Evolutionary conservation across 768 basidiomycete species (phyloP).

Genomic region (Boletus sp.): DNA sequence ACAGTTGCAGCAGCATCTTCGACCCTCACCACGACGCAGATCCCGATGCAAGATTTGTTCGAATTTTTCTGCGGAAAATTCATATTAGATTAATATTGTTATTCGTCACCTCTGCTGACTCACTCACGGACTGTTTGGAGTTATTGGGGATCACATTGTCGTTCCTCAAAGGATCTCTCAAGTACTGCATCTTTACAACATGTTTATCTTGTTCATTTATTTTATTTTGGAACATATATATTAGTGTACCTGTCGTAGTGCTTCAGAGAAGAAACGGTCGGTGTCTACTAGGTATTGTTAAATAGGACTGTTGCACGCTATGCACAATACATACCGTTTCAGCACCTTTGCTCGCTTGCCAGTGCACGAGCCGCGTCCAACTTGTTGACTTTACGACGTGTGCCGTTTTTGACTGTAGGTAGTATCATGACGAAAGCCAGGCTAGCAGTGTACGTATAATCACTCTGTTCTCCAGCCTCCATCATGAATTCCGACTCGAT

Average conservation of each 20-base stretch:
- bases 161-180: constrained; percentile 33
- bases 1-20: background rate
- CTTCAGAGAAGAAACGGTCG: background rate
- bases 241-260: constrained; percentile 31
- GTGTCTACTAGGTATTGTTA: constrained; percentile 11
- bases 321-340: background rate
- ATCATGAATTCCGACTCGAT: constrained; percentile 22
- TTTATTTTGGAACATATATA: constrained; percentile 35
- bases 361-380: too few species aligned
- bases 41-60: constrained; percentile 8
- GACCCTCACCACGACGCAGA: background rate
- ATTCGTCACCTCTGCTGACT: constrained; percentile 27
- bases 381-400: background rate
- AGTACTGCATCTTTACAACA: constrained; percentile 34
- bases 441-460: too few species aligned
- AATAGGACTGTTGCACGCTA: constrained; percentile 14
- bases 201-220: constrained; percentile 40
- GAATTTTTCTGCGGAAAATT: constrained; percentile 20
- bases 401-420: background rate
- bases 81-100: constrained; percentile 32
- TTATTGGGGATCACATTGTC: constrained; percentile 23
- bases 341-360: background rate
- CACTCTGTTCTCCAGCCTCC: background rate
- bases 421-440: too few species aligned
- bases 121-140: constrained; percentile 34